These are phyloP conservation scores for Arthrinium puccinioides DNA, from an alignment of 2,329 filamentous ascomycete species.

Conservation along the genomic window DNA sequence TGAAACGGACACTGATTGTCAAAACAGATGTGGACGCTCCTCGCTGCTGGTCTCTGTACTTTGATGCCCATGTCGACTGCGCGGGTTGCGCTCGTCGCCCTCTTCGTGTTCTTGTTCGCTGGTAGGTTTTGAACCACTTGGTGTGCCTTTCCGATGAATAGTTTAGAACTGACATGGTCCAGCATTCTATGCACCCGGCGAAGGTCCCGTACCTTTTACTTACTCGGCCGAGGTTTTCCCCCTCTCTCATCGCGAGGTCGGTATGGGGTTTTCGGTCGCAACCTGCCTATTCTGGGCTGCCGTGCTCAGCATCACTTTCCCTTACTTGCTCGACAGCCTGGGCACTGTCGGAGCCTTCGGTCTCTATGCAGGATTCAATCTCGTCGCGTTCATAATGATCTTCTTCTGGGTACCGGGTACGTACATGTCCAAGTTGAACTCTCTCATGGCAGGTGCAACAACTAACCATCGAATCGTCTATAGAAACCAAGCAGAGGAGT, in stretches of 20 bases:
- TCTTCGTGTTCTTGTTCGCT: slow-evolving; percentile 54
- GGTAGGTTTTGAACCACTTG: not conserved
- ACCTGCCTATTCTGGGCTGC: slow-evolving; percentile 56
- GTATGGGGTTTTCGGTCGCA: slow-evolving; percentile 63
- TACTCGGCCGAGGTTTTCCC: slow-evolving; percentile 66
- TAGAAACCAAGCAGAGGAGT: slow-evolving; percentile 42
- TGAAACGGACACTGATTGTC: too few relatives aligned
- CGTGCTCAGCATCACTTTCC: slow-evolving; percentile 57
- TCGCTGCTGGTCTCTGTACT: slow-evolving; percentile 55
- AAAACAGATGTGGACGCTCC: slow-evolving; percentile 54
- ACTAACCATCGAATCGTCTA: not conserved
- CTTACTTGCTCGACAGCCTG: slow-evolving; percentile 41
- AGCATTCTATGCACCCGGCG: slow-evolving; percentile 56
- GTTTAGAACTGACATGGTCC: too few relatives aligned
- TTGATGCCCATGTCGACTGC: slow-evolving; percentile 29
- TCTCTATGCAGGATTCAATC: slow-evolving; percentile 40
- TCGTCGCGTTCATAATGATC: slow-evolving; percentile 37
- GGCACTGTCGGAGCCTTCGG: slow-evolving; percentile 37
- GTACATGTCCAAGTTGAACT: too few relatives aligned
- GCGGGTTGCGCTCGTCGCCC: slow-evolving; percentile 39
- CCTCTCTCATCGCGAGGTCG: slow-evolving; percentile 62
- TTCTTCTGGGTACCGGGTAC: slow-evolving; percentile 41
- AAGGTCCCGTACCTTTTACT: slow-evolving; percentile 61
- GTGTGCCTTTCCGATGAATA: not conserved
- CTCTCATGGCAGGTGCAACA: not conserved